Conservation (phyloP, 164 flowering plant genomes). For the Aristolochia californica region DNA sequence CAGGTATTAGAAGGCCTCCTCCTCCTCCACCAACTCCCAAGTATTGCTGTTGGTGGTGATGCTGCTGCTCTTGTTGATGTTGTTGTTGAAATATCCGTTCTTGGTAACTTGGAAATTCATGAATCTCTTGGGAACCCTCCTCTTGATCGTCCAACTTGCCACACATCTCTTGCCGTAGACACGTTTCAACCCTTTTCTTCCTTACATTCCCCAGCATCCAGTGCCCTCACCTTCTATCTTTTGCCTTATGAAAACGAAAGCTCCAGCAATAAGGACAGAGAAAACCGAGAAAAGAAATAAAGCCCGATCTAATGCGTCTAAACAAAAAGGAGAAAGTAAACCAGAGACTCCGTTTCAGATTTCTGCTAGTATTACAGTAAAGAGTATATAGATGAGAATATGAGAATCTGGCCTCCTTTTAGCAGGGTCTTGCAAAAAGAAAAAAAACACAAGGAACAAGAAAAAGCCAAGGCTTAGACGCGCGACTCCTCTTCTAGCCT, state of each 20-base stretch:
- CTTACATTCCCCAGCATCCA: not conserved
- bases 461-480: no score
- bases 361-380: no score
- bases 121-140: constrained; percentile 30
- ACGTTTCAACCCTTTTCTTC: no score
- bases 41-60: constrained; percentile 18
- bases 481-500: constrained; percentile 4
- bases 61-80: constrained; percentile 13
- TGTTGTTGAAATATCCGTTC: constrained; percentile 32
- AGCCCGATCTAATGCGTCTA: not conserved
- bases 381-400: no score
- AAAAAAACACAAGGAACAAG: not conserved
- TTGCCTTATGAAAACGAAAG: not conserved
- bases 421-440: no score
- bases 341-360: no score
- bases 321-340: not conserved
- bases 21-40: constrained; percentile 11
- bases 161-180: constrained; percentile 25
- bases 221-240: no score
- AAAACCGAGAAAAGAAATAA: not conserved
- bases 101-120: constrained; percentile 35
- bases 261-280: not conserved
- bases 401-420: no score
- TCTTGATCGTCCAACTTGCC: constrained; percentile 27
- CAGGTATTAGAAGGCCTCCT: constrained; percentile 26